Percentiles rank a stretch among this genome's conserved stretches.
These are phyloP conservation scores for Aspergillus tanneri DNA, from an alignment of 2,329 filamentous ascomycete species.

Conservation along the genomic window DNA sequence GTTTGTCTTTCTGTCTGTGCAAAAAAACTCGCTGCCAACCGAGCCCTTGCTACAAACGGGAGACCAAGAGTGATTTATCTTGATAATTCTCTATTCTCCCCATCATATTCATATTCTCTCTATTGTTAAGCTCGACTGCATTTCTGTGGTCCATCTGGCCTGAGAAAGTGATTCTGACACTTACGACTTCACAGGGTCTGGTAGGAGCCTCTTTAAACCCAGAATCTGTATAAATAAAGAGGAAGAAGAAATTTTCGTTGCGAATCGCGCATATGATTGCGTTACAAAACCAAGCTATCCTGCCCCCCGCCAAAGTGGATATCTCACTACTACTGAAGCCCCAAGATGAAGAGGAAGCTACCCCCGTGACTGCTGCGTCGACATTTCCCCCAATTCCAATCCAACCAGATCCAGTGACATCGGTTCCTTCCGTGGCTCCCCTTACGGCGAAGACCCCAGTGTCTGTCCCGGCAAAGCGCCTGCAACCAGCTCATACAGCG, in stretches of 20 bases:
- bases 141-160: too few relatives aligned
- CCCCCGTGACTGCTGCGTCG: constrained; percentile 31
- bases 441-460: constrained; percentile 31
- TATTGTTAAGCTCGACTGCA: too few relatives aligned
- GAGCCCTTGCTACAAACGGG: too few relatives aligned
- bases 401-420: constrained; percentile 30
- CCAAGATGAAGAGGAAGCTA: constrained; percentile 40
- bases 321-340: constrained; percentile 85
- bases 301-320: constrained; percentile 75
- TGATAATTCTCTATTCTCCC: too few relatives aligned
- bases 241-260: constrained; percentile 6
- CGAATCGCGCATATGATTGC: constrained; percentile 45
- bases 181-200: background rate
- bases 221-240: too few relatives aligned
- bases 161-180: too few relatives aligned
- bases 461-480: constrained; percentile 39
- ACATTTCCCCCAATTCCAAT: constrained; percentile 33
- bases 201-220: too few relatives aligned
- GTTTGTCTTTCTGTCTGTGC: background rate
- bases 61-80: too few relatives aligned
- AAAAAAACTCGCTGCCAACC: too few relatives aligned
- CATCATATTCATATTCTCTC: too few relatives aligned
- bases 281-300: constrained; percentile 41
- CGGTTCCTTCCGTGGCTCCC: constrained; percentile 31
- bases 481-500: constrained; percentile 48